These are phyloP conservation scores for Verticillium longisporum DNA, from an alignment of 2,329 filamentous ascomycete genomes.

Conservation along the genomic window DNA sequence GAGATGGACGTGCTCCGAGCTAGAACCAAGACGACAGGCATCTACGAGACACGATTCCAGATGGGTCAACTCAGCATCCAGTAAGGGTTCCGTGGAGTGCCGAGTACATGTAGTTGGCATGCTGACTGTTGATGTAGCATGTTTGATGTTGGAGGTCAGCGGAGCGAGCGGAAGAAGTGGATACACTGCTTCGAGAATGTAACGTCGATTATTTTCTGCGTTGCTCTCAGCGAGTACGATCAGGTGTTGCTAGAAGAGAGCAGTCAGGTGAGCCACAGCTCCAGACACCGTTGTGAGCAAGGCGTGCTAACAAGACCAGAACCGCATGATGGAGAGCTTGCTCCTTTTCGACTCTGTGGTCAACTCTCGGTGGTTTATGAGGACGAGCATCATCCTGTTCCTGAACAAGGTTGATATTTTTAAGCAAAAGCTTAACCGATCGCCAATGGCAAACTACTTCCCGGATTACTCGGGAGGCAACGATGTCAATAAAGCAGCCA, in stretches of 20 bases:
- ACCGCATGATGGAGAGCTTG: constrained; percentile 98
- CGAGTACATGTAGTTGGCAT: neutral
- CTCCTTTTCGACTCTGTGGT: constrained; percentile 97
- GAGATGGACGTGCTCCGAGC: constrained; percentile 94
- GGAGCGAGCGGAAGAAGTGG: constrained; percentile 99
- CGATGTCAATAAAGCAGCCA: constrained; percentile 95
- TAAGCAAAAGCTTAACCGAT: constrained; percentile 85
- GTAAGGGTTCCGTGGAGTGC: constrained; percentile 44
- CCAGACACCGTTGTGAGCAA: constrained; percentile 1
- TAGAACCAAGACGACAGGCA: constrained; percentile 96
- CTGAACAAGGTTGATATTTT: constrained; percentile 99
- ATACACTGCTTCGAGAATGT: constrained; percentile 99
- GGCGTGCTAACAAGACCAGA: constrained; percentile 45
- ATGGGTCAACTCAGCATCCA: constrained; percentile 99
- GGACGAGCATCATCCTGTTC: constrained; percentile 97
- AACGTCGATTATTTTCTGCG: constrained; percentile 98
- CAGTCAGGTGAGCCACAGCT: constrained; percentile 65
- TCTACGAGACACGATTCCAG: constrained; percentile 96
- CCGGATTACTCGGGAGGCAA: constrained; percentile 96
- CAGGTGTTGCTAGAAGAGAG: constrained; percentile 95
- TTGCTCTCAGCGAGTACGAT: constrained; percentile 96
- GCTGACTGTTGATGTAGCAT: constrained; percentile 56
- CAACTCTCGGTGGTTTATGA: constrained; percentile 98
- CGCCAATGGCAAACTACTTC: constrained; percentile 90
- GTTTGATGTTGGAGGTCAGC: constrained; percentile 97